phyloP scores from a whole-genome alignment of 2,329 filamentous ascomycete genomes.

The Apiospora marii region DNA sequence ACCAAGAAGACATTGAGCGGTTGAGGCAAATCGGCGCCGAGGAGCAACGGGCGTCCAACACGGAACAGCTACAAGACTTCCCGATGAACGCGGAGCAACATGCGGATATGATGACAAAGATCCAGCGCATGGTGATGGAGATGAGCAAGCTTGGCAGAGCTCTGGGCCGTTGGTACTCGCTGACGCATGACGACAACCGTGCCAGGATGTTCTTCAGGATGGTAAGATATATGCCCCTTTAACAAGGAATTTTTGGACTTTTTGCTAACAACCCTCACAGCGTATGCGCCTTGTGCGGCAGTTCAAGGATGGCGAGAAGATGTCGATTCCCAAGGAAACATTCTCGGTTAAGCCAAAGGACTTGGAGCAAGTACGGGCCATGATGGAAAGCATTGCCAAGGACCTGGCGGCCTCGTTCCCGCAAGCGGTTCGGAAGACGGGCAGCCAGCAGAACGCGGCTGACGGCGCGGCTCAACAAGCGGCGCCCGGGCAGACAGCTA shows the following conservation, averaged over 20 bases:
- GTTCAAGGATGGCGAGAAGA: slow-evolving; percentile 51
- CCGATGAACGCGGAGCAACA: slow-evolving; percentile 55
- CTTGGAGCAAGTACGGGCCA: slow-evolving; percentile 54
- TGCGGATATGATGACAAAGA: slow-evolving; percentile 52
- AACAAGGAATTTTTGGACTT: not conserved
- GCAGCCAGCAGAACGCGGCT: slow-evolving; percentile 15
- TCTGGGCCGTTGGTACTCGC: slow-evolving; percentile 56
- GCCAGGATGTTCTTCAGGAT: slow-evolving; percentile 61
- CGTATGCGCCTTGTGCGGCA: slow-evolving; percentile 61
- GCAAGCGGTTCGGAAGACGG: slow-evolving; percentile 12
- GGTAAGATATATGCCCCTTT: slow-evolving; percentile 47
- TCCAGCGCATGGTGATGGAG: slow-evolving; percentile 50
- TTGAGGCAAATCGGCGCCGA: slow-evolving; percentile 43
- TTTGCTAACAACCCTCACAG: slow-evolving; percentile 50
- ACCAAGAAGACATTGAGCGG: slow-evolving; percentile 49
- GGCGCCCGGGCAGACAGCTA: slow-evolving; percentile 41
- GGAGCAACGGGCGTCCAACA: slow-evolving; percentile 44
- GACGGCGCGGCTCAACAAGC: slow-evolving; percentile 36
- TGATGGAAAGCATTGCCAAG: slow-evolving; percentile 61
- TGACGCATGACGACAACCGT: slow-evolving; percentile 57
- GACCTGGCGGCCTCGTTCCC: slow-evolving; percentile 47
- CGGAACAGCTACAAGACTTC: slow-evolving; percentile 54
- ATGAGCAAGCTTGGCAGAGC: slow-evolving; percentile 55
- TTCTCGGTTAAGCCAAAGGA: slow-evolving; percentile 63
- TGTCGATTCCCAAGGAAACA: slow-evolving; percentile 53